Evolutionary conservation across 2,329 filamentous ascomycete species (phyloP).

Genomic region (Torrubiella hemipterigena): DNA sequence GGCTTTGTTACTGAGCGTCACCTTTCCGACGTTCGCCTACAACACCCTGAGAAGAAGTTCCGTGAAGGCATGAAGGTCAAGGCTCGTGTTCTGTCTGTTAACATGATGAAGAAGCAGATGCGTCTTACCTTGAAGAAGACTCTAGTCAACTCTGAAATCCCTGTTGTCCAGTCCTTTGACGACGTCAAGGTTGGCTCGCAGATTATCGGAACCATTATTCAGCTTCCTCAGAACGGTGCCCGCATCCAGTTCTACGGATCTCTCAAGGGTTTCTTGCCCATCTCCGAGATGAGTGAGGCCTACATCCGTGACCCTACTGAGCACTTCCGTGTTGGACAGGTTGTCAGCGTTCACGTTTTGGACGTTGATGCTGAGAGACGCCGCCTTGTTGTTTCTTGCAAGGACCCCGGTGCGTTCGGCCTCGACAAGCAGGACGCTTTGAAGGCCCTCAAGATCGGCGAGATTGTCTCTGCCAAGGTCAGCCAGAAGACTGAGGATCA

Average conservation of each 20-base stretch:
- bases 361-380: slow-evolving; percentile 60
- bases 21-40: slow-evolving; percentile 73
- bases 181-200: slow-evolving; percentile 63
- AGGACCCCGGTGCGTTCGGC: slow-evolving; percentile 70
- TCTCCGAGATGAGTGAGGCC: slow-evolving; percentile 96
- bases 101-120: slow-evolving; percentile 64
- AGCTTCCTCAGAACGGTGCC: slow-evolving; percentile 65
- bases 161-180: slow-evolving; percentile 69
- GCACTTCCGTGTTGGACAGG: slow-evolving; percentile 84
- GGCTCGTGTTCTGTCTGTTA: slow-evolving; percentile 70
- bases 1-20: slow-evolving; percentile 86
- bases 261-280: slow-evolving; percentile 76
- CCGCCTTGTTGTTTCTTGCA: slow-evolving; percentile 82
- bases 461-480: slow-evolving; percentile 65
- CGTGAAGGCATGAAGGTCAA: slow-evolving; percentile 75
- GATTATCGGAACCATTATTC: slow-evolving; percentile 77
- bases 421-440: slow-evolving; percentile 62
- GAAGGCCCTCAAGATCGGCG: slow-evolving; percentile 59
- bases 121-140: slow-evolving; percentile 90
- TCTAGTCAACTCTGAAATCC: slow-evolving; percentile 75
- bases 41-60: slow-evolving; percentile 95
- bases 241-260: slow-evolving; percentile 85
- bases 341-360: slow-evolving; percentile 80
- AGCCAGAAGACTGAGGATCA: slow-evolving; percentile 72
- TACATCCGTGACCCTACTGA: slow-evolving; percentile 81